A percentile compares a stretch with the other conserved stretches of the same genome.
Evolutionary conservation across 495 filamentous ascomycete species (phyloP).

Genomic region (Pseudomonodictys pantanalensis): DNA sequence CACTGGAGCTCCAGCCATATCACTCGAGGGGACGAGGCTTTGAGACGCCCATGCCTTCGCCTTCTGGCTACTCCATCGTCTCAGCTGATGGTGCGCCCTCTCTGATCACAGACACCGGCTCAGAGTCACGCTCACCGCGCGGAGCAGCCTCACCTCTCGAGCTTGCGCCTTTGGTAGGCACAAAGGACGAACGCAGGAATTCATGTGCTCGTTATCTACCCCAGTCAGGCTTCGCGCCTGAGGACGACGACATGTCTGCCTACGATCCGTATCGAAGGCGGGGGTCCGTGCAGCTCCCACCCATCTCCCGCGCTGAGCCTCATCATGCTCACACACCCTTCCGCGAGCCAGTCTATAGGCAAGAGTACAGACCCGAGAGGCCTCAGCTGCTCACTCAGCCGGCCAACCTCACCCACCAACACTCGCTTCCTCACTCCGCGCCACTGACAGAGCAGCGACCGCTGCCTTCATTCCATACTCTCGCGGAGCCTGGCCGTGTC

Average conservation of each 20-base stretch:
- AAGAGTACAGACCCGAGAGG: slow-evolving; percentile 22
- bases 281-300: slow-evolving; percentile 28
- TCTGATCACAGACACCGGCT: slow-evolving; percentile 68
- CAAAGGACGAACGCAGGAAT: slow-evolving; percentile 30
- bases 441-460: slow-evolving; percentile 12
- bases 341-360: slow-evolving; percentile 20
- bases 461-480: slow-evolving; percentile 19
- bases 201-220: slow-evolving; percentile 31
- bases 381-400: slow-evolving; percentile 29
- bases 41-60: slow-evolving; percentile 68
- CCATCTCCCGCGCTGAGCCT: slow-evolving; percentile 18
- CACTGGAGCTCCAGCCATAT: slow-evolving; percentile 47
- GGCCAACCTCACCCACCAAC: slow-evolving; percentile 21
- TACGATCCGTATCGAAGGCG: slow-evolving; percentile 25
- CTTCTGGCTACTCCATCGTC: slow-evolving; percentile 57
- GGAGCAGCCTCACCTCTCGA: slow-evolving; percentile 35
- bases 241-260: slow-evolving; percentile 30
- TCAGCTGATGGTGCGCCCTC: slow-evolving; percentile 65
- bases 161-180: slow-evolving; percentile 38
- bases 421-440: slow-evolving; percentile 14
- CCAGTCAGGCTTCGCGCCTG: slow-evolving; percentile 28
- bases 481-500: slow-evolving; percentile 24
- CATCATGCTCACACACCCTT: slow-evolving; percentile 8
- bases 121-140: slow-evolving; percentile 48
- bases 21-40: slow-evolving; percentile 42